Evolutionary conservation across 176 grass and related monocot genomes (phyloP).

Genomic region (Musa beccarii): DNA sequence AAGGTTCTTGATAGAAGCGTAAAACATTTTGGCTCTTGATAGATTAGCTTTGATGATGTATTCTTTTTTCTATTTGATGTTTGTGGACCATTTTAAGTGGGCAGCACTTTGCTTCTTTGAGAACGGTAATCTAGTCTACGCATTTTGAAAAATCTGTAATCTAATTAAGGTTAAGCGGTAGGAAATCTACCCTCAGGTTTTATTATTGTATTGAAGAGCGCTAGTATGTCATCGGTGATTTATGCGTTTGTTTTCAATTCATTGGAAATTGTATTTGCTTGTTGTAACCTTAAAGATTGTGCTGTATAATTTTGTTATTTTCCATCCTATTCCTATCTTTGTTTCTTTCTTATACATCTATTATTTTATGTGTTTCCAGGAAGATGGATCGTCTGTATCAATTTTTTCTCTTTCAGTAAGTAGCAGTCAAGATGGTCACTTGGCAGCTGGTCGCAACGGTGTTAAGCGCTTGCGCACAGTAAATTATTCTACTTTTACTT

Average conservation of each 20-base stretch:
- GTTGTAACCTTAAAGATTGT: neutral
- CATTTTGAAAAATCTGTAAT: neutral
- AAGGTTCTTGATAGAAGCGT: too few species aligned
- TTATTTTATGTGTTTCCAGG: conserved; percentile 35
- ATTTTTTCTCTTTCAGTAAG: conserved; percentile 93
- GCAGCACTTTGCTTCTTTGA: too few species aligned
- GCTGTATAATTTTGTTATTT: neutral
- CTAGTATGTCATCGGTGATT: neutral
- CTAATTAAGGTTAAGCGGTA: neutral
- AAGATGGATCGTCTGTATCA: conserved; percentile 84
- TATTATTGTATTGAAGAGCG: neutral
- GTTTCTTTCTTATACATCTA: neutral
- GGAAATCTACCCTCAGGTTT: neutral
- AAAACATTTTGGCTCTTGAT: too few species aligned
- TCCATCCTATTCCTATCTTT: neutral
- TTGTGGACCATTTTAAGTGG: too few species aligned
- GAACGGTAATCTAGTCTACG: too few species aligned
- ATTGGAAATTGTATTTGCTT: neutral
- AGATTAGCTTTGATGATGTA: too few species aligned
- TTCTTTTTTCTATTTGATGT: too few species aligned
- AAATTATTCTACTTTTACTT: conserved; percentile 27
- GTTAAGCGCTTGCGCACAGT: conserved; percentile 88
- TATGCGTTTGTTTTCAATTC: neutral
- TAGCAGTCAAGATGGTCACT: conserved; percentile 79
- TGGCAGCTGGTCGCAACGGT: conserved; percentile 89